Percentiles rank a stretch among this genome's conserved stretches.
Evolutionary conservation across 345 rosid genomes (phyloP).

Genomic region (Gynandropsis gynandra): DNA sequence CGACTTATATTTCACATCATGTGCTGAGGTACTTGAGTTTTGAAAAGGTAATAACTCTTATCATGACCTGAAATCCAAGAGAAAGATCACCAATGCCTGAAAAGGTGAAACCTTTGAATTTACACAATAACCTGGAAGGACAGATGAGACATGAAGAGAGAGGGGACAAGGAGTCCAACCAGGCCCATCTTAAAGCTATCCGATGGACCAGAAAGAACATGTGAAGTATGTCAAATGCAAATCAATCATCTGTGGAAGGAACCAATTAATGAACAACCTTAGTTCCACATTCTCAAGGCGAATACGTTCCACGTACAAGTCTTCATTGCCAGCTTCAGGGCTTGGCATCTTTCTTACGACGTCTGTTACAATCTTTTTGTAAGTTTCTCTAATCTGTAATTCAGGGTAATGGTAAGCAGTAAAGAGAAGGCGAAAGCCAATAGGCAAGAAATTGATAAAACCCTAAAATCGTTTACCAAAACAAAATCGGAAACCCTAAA

Average conservation of each 20-base stretch:
- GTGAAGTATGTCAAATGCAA: not conserved
- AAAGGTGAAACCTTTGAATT: too few species aligned
- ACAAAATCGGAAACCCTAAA: too few species aligned
- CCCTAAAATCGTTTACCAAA: too few species aligned
- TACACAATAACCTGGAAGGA: conserved; percentile 7
- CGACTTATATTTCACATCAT: too few species aligned
- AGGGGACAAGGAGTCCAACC: conserved; percentile 45
- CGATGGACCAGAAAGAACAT: not conserved
- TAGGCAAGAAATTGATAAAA: conserved; percentile 10
- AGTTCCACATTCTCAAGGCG: conserved; percentile 77
- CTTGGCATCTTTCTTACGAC: conserved; percentile 48
- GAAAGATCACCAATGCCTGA: too few species aligned
- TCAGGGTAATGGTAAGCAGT: conserved; percentile 20
- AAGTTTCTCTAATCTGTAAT: conserved; percentile 56
- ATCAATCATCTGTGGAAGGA: not conserved
- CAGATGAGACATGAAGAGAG: not conserved
- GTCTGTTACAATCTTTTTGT: conserved; percentile 35
- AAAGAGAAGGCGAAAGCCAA: conserved; percentile 14
- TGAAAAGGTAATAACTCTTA: too few species aligned
- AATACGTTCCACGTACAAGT: conserved; percentile 62
- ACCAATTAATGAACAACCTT: conserved; percentile 34
- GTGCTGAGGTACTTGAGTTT: too few species aligned
- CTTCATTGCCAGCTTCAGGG: conserved; percentile 41
- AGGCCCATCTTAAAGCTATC: conserved; percentile 66
- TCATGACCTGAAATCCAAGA: too few species aligned